Percentiles rank a stretch among this genome's conserved stretches.
Evolutionary conservation across 202 grass and related monocot genomes (phyloP).

Genomic region (Bolboschoenoplectus hybrid): DNA sequence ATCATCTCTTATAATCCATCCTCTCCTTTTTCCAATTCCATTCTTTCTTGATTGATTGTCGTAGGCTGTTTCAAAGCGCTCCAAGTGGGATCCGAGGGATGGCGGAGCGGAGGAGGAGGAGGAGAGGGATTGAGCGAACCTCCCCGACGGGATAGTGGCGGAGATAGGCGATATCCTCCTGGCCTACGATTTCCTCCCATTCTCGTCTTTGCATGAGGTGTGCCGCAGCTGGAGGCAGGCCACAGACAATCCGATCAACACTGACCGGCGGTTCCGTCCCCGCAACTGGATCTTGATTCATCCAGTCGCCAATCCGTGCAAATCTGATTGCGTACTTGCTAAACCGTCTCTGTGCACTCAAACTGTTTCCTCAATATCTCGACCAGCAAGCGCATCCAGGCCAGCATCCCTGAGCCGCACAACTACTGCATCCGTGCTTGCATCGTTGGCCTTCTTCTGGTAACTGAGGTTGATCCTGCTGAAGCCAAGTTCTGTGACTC

Average conservation of each 20-base stretch:
- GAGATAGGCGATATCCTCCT: not conserved
- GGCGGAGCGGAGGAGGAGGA: too few relatives aligned
- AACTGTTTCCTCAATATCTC: not conserved
- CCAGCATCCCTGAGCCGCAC: not conserved
- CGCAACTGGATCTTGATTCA: not conserved
- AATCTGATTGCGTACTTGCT: not conserved
- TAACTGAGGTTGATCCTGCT: not conserved
- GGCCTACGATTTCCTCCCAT: not conserved
- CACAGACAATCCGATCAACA: not conserved
- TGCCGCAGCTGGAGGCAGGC: not conserved
- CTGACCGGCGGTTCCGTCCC: not conserved
- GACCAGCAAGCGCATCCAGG: not conserved
- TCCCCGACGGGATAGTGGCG: not conserved
- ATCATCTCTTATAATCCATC: too few relatives aligned
- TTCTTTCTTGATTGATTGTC: too few relatives aligned
- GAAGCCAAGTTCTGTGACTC: not conserved
- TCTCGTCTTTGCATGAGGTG: not conserved
- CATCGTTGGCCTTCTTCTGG: constrained; percentile 1
- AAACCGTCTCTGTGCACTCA: not conserved
- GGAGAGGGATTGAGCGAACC: not conserved
- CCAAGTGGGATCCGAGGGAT: too few relatives aligned
- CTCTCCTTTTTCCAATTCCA: too few relatives aligned
- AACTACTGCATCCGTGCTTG: constrained; percentile 1
- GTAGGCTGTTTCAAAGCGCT: too few relatives aligned
- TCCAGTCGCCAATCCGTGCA: not conserved